phyloP scores from a whole-genome alignment of 768 basidiomycete genomes.

The Mycena chlorophos region DNA sequence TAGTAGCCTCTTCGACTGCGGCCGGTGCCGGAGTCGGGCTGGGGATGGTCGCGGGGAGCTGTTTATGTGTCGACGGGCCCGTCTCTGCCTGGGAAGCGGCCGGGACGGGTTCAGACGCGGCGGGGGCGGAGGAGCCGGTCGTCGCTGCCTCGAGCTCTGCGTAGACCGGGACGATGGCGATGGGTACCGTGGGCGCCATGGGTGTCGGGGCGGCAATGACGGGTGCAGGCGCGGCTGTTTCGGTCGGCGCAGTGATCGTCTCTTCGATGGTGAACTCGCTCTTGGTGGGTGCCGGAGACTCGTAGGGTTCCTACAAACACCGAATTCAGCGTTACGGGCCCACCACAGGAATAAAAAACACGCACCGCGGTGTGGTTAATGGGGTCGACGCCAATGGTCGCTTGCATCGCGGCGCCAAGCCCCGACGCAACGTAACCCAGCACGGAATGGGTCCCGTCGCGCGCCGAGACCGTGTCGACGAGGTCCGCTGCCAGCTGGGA shows the following conservation, averaged over 20 bases:
- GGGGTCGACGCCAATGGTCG: conserved; percentile 41
- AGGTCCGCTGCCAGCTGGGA: conserved; percentile 39
- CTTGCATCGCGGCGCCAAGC: conserved; percentile 39
- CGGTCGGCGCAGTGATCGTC: neutral
- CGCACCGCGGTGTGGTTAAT: conserved; percentile 37
- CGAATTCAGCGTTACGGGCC: conserved; percentile 6
- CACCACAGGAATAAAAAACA: conserved; percentile 5
- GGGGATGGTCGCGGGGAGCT: neutral
- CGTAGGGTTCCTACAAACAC: neutral
- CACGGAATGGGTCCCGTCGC: conserved; percentile 40
- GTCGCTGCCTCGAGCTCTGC: conserved; percentile 20
- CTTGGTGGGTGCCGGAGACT: neutral
- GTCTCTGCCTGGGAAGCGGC: no score
- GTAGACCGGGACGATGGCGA: conserved; percentile 43
- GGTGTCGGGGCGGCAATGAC: conserved; percentile 17
- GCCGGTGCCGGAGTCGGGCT: neutral
- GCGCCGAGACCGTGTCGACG: conserved; percentile 37
- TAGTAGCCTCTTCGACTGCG: no score
- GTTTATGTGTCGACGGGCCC: no score
- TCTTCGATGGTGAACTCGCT: conserved; percentile 6
- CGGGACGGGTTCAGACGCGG: no score
- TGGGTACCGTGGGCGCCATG: conserved; percentile 36
- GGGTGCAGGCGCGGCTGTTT: neutral
- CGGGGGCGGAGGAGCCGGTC: neutral
- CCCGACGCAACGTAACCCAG: conserved; percentile 41